Base-by-base conservation (phyloP, 148 eudicot species). In the Fallopia convolvulus region DNA sequence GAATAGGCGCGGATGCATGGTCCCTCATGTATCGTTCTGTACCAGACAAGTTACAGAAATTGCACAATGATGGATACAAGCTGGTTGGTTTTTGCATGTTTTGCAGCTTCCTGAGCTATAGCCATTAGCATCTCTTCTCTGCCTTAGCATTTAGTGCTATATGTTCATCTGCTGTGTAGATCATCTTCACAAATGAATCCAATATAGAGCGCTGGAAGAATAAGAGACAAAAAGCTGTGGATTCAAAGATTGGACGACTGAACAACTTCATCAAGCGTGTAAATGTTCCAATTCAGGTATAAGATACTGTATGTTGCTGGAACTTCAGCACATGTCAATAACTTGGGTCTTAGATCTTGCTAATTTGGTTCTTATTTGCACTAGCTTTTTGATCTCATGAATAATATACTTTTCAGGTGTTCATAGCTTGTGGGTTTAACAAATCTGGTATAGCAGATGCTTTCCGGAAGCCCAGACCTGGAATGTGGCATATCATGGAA, bases 201-300 rank as follows among this genome's bases (percentile, higher is more conserved):
- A 94, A 92, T 77, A 94, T 94, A 65, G 92, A 92, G 55, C 97
- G 97, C 80, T 94, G 98, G 98, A 94, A 88, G 84, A 92, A 92
- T n/a, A 82, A 89, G 84, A 89, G 98, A 77, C 98, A 94, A 80
- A 85, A 75, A 49, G 98, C 98, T 48, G 93, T 94, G 76, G 98
- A 94, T 85, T 94, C 97, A 8, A 94, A 92, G 88, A 75, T 94
- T 77, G 98, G 97, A 32, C 83, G 97, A 50, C 93, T 94, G 56
- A 85, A 87, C 75, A 85, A 82, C 77, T 94, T 94, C 80, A 90
- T 94, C 77, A 85, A 89, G 83, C 83, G 9, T 74, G 39, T 33
- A 33, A 33, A 33, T 33, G 39, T 33, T 33, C 39, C 39, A 33
- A 33, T 33, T 33, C 39, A 33, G 39, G 39, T 33, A 33, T 2